Percentiles rank a stretch among this genome's conserved stretches.
Evolutionary conservation across 331 rosid genomes (phyloP).

Genomic region (Acacia pycnantha): DNA sequence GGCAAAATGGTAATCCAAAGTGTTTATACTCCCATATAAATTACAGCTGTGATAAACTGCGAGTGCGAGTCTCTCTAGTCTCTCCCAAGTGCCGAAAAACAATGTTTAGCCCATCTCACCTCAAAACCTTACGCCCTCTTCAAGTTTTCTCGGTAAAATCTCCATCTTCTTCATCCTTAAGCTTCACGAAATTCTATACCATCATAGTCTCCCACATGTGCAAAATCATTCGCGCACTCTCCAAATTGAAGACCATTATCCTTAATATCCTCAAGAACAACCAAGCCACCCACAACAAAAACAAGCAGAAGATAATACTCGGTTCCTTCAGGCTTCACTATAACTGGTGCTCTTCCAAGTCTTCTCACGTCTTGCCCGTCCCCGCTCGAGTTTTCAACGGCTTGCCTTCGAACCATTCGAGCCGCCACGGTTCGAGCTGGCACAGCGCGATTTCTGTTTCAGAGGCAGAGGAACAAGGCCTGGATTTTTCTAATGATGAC

Average conservation of each 20-base stretch:
- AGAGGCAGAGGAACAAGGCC: slow-evolving; percentile 7
- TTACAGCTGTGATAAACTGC: neutral
- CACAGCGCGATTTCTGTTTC: slow-evolving; percentile 18
- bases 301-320: slow-evolving; percentile 41
- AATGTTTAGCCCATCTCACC: slow-evolving; percentile 57
- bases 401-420: slow-evolving; percentile 15
- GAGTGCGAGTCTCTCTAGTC: neutral
- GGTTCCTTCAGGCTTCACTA: slow-evolving; percentile 95
- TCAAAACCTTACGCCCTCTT: slow-evolving; percentile 41
- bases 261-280: slow-evolving; percentile 29
- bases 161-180: slow-evolving; percentile 45
- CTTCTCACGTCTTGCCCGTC: slow-evolving; percentile 59
- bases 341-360: slow-evolving; percentile 73
- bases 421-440: slow-evolving; percentile 52
- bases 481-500: slow-evolving; percentile 19
- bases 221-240: slow-evolving; percentile 52
- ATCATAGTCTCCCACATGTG: slow-evolving; percentile 63
- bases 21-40: slow-evolving; percentile 30
- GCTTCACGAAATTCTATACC: slow-evolving; percentile 61
- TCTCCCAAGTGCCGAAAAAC: neutral
- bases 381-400: slow-evolving; percentile 52
- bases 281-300: slow-evolving; percentile 34
- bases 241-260: slow-evolving; percentile 51
- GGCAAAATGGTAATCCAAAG: slow-evolving; percentile 40
- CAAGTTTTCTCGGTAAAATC: slow-evolving; percentile 47